These are phyloP conservation scores for Starmerella vaccinii DNA, from an alignment of 805 yeast species.

Conservation along the genomic window DNA sequence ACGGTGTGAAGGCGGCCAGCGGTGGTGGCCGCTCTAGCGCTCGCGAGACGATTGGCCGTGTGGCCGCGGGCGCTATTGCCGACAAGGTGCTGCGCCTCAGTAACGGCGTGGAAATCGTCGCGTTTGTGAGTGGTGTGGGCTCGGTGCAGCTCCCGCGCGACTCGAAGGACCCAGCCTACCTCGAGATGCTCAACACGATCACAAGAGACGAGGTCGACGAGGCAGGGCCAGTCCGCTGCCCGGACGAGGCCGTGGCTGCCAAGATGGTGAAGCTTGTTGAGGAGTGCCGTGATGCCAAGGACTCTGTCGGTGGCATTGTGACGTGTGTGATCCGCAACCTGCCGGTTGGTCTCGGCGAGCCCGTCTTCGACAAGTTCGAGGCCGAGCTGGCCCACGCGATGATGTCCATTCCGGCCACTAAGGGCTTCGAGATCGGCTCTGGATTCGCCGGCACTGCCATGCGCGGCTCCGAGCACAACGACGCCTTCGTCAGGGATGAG, in stretches of 20 bases:
- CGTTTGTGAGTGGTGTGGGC: conserved; percentile 93
- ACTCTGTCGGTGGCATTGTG: conserved; percentile 95
- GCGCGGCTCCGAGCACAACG: conserved; percentile 92
- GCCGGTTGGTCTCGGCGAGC: conserved; percentile 96
- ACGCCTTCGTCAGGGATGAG: conserved; percentile 55
- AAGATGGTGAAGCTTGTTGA: conserved; percentile 82
- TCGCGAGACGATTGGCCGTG: conserved; percentile 96
- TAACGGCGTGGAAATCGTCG: conserved; percentile 83
- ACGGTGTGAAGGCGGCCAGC: conserved; percentile 84
- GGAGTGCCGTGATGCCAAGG: conserved; percentile 71
- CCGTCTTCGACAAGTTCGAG: conserved; percentile 92
- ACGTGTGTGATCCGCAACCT: conserved; percentile 92
- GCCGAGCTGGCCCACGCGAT: conserved; percentile 94
- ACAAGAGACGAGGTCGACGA: conserved; percentile 84
- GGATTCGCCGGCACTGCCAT: conserved; percentile 84
- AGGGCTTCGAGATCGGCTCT: conserved; percentile 95
- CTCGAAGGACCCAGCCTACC: conserved; percentile 54
- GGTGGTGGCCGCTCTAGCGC: conserved; percentile 98
- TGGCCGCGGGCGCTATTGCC: conserved; percentile 97
- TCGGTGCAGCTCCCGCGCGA: conserved; percentile 64
- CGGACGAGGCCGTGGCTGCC: conserved; percentile 59
- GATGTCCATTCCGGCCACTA: conserved; percentile 95
- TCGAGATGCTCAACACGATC: conserved; percentile 56
- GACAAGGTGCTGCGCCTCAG: conserved; percentile 75
- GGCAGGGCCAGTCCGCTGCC: conserved; percentile 88